Conservation (phyloP, 2,329 filamentous ascomycete genomes). For the Pseudogymnoascus sp. region DNA sequence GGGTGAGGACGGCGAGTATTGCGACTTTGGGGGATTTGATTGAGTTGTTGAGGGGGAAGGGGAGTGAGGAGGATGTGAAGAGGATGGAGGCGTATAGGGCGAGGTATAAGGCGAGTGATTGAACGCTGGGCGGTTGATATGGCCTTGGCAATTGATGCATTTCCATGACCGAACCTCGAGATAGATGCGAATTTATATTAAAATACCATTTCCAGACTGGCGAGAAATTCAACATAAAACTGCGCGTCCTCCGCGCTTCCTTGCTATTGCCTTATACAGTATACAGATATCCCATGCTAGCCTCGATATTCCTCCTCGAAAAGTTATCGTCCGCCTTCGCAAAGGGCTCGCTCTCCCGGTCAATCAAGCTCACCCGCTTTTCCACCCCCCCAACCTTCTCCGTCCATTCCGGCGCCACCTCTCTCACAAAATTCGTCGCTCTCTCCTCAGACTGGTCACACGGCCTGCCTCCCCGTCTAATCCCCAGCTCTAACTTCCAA, state of each 20-base stretch:
- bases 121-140: background rate
- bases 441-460: background rate
- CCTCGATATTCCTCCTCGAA: background rate
- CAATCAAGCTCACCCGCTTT: background rate
- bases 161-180: background rate
- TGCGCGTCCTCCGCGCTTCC: background rate
- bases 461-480: background rate
- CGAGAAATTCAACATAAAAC: background rate
- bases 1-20: slow-evolving; percentile 75
- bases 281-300: background rate
- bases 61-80: slow-evolving; percentile 53
- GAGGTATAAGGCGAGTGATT: slow-evolving; percentile 55
- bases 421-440: background rate
- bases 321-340: background rate
- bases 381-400: background rate
- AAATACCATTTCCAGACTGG: background rate
- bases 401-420: background rate
- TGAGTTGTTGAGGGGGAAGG: slow-evolving; percentile 54
- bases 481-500: slow-evolving; percentile 12
- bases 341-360: background rate
- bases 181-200: background rate
- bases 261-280: background rate
- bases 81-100: slow-evolving; percentile 62
- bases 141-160: background rate
- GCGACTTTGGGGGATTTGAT: slow-evolving; percentile 77